phyloP scores from a whole-genome alignment of 2,329 filamentous ascomycete genomes.

The Xylaria sp. region DNA sequence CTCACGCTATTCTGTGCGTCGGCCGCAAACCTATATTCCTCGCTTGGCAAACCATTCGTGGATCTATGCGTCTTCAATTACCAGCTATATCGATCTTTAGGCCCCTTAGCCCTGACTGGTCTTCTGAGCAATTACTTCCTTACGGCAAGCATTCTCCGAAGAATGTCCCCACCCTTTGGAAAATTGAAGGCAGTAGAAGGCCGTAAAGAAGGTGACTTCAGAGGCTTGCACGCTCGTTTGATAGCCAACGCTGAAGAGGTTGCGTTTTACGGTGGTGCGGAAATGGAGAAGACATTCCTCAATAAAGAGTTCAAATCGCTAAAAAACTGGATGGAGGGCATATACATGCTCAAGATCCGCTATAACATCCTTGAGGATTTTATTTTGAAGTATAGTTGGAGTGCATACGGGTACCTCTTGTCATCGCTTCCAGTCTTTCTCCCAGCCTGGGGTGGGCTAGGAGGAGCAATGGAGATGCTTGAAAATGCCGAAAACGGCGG shows the following conservation, averaged over 20 bases:
- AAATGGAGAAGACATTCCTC: slow-evolving; percentile 93
- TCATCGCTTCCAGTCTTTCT: slow-evolving; percentile 94
- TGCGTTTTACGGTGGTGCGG: slow-evolving; percentile 94
- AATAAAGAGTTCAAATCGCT: slow-evolving; percentile 92
- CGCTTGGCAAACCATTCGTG: slow-evolving; percentile 96
- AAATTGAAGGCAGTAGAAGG: slow-evolving; percentile 97
- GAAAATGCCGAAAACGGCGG: slow-evolving; percentile 61
- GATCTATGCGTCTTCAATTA: slow-evolving; percentile 98
- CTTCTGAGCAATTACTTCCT: slow-evolving; percentile 93
- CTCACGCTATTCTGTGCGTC: slow-evolving; percentile 94
- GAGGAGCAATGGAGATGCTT: slow-evolving; percentile 74
- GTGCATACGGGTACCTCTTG: slow-evolving; percentile 93
- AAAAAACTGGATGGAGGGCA: slow-evolving; percentile 97
- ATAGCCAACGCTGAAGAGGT: slow-evolving; percentile 98
- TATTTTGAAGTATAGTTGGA: slow-evolving; percentile 98
- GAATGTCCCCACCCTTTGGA: slow-evolving; percentile 92
- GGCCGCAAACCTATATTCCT: slow-evolving; percentile 93
- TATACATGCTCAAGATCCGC: slow-evolving; percentile 96
- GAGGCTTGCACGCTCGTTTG: slow-evolving; percentile 86
- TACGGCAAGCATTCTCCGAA: slow-evolving; percentile 88
- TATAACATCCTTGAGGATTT: slow-evolving; percentile 99
- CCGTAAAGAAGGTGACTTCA: slow-evolving; percentile 93
- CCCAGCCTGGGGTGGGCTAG: slow-evolving; percentile 90
- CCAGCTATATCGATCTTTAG: slow-evolving; percentile 90
- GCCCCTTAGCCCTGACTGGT: slow-evolving; percentile 85